Evolutionary conservation across 2,329 filamentous ascomycete genomes (phyloP).

Genomic region (Colletotrichum sublineola): DNA sequence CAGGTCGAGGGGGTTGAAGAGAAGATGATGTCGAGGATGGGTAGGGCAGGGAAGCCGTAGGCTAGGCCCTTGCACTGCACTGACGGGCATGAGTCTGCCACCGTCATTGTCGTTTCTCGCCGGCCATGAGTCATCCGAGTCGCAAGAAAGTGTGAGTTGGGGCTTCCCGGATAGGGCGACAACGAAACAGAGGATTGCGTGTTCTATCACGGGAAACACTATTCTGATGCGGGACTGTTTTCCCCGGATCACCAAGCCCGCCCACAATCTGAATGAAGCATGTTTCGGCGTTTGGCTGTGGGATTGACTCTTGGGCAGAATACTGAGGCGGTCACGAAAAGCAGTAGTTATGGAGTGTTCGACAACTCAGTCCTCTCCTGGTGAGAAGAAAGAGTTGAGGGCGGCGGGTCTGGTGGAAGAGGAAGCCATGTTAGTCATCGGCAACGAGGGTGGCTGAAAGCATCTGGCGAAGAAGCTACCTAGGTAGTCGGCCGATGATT

Average conservation of each 20-base stretch:
- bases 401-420: background rate
- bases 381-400: background rate
- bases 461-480: background rate
- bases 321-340: constrained; percentile 1
- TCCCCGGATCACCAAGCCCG: constrained; percentile 33
- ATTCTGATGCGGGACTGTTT: constrained; percentile 30
- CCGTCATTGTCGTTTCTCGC: constrained; percentile 21
- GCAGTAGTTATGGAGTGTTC: background rate
- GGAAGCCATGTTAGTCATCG: background rate
- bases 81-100: constrained; percentile 1
- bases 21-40: constrained; percentile 23
- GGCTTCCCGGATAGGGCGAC: constrained; percentile 40
- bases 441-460: background rate
- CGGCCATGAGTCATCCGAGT: constrained; percentile 37
- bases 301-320: constrained; percentile 6
- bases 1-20: constrained; percentile 6
- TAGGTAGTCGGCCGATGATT: background rate
- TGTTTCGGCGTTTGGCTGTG: constrained; percentile 33
- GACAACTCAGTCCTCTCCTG: background rate
- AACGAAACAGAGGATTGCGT: constrained; percentile 42
- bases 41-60: constrained; percentile 3
- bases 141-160: constrained; percentile 37
- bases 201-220: constrained; percentile 35
- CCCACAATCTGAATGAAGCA: constrained; percentile 32
- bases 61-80: constrained; percentile 24